Conservation (phyloP, 768 basidiomycete genomes). For the Rhodotorula taiwanensis region DNA sequence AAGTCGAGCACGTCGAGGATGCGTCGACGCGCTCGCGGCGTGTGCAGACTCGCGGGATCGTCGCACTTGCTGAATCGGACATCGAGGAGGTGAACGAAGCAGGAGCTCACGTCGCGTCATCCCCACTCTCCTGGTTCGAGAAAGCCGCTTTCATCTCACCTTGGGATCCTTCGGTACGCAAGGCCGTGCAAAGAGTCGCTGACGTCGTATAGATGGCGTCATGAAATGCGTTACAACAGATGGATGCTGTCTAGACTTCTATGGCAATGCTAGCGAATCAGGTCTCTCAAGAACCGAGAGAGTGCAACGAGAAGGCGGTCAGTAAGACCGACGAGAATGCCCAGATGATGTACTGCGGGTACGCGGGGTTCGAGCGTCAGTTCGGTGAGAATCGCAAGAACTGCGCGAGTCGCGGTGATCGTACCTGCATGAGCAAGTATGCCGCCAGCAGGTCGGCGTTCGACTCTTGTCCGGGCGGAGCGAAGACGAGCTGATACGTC, state of each 20-base stretch:
- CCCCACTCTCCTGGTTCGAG: slow-evolving; percentile 5
- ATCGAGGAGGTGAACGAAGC: not conserved
- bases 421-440: slow-evolving; percentile 47
- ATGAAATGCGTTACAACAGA: not conserved
- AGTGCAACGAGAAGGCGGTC: slow-evolving; percentile 46
- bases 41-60: not conserved
- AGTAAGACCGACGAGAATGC: slow-evolving; percentile 47
- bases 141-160: slow-evolving; percentile 19
- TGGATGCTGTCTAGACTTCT: not conserved
- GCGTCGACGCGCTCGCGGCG: not conserved
- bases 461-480: slow-evolving; percentile 7
- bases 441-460: slow-evolving; percentile 17
- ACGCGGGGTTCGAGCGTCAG: slow-evolving; percentile 47
- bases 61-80: slow-evolving; percentile 5
- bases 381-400: slow-evolving; percentile 46
- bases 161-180: slow-evolving; percentile 4
- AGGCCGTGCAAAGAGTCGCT: too few relatives aligned
- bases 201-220: too few relatives aligned
- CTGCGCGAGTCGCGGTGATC: slow-evolving; percentile 51
- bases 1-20: not conserved
- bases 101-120: not conserved
- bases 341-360: slow-evolving; percentile 53
- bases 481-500: slow-evolving; percentile 20
- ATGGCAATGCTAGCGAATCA: too few relatives aligned
- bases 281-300: too few relatives aligned